Conservation (phyloP, 768 basidiomycete species). For the Leccinum olivaceopallidum region DNA sequence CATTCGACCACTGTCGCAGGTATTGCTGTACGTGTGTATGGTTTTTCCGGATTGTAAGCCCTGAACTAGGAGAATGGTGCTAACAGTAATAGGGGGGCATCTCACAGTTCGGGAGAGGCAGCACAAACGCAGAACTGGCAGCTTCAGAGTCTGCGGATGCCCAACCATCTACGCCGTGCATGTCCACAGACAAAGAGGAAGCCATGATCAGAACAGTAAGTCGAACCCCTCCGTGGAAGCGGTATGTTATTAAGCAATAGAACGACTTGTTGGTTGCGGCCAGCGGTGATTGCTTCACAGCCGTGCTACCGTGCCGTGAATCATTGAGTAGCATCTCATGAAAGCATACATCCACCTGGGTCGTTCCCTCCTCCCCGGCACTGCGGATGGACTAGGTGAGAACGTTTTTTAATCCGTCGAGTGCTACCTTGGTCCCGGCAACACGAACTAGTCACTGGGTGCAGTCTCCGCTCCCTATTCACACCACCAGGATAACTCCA, state of each 20-base stretch:
- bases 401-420: background rate
- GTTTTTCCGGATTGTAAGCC: background rate
- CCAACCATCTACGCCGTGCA: no score
- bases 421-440: background rate
- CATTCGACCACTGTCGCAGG: background rate
- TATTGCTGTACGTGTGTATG: background rate
- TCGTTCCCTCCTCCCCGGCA: background rate
- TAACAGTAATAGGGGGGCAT: background rate
- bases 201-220: no score
- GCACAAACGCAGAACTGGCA: background rate
- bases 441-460: background rate
- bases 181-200: no score
- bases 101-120: background rate
- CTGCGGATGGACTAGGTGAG: background rate
- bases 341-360: background rate
- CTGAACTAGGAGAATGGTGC: background rate
- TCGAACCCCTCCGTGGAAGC: no score
- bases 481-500: background rate
- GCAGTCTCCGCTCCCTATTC: background rate
- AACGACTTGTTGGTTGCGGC: no score
- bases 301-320: background rate
- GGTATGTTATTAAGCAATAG: no score
- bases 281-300: background rate
- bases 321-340: no score
- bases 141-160: background rate